Evolutionary conservation across 176 grass and related monocot species (phyloP), one percentile per base, ranked within the genome.

Genomic region (Zizania latifolia): DNA sequence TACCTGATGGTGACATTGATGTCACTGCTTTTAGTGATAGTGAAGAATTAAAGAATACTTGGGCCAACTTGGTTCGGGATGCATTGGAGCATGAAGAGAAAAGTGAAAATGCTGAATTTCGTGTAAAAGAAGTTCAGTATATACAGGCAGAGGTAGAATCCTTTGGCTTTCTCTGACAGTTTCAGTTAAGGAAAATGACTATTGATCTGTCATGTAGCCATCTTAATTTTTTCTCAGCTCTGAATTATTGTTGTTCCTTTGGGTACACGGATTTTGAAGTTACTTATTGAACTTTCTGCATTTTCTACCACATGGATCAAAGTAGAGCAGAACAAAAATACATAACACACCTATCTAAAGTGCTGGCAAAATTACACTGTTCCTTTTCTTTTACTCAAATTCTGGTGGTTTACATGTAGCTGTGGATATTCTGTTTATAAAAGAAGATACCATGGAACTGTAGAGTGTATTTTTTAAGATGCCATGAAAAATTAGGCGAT

Each of bases 1-100:
- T 97, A 85, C 94, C 94, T 61, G 94, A 97, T 89, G 94, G 94
- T 86, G 94, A 97, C 64, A 97, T 97, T 75, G 94, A 97, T 85
- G 86, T 97, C 72, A 97, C 94, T 71, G 86, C 86, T 73, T 85
- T 93, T 78, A 89, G 85, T 77, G 58, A 86, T 75, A 86, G 87
- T 67, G 86, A 93, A 48, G 84, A 89, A 44, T 70, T 93, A 65
- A 97, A 97, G 76, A 88, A 91, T 72, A 78, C 73, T 60, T 97
- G 94, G 94, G 88, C 94, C 45, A 89, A 93, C 57, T 33, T 86
- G 38, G 88, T 97, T 41, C 81, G 88, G 30, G 58, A 88, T 85
- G 94, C 81, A 66, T 85, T 97, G 76, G 90, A 97, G 65, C 82
- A 74, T 74, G 94, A 97, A 87, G 90, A 93, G 74, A 93, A 91